Evolutionary conservation across 768 basidiomycete genomes (phyloP), one percentile per base, ranked within the genome.

Genomic region (Tylopilus sp.): DNA sequence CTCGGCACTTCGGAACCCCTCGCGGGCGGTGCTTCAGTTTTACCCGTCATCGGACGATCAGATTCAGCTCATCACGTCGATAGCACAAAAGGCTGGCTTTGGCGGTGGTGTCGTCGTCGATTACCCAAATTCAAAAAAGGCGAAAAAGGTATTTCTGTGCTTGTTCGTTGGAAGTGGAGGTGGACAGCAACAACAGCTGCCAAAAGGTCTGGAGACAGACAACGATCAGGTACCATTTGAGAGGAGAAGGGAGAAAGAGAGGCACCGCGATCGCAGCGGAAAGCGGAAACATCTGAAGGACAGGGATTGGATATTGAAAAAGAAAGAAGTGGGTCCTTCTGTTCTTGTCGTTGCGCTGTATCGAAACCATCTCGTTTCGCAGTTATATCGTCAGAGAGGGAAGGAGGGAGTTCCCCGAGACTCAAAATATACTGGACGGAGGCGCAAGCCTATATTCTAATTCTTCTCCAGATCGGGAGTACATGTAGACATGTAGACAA

Each of bases 11-110:
- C 79, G 85, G 44, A 91, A 90, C 65, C 91, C 91, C 11, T 86
- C 91, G 0, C 81, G 93, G 28, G 93, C 89, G 3, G 77, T 94
- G 20, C 78, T 94, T 55, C 94, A 97, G 66, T 98, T 99, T 69
- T 99, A 99, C 68, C 97, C 97, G 8, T 87, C 91, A 1, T 91
- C 90, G 6, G 97, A 99, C 70, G 94, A 98, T 64, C 97, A 99
- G 71, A 86, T 98, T 61, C 90, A 91, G 59, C 80, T 99, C 49
- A 94, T 98, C 61, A 95, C 95, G 7, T 85, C 86, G 2, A 86
- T 85, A 57, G 97, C 97, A 3, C 92, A 93, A 63, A 87, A 84
- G 60, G 93, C 95, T 7, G 97, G 97, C 2, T 99, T 99, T 67
- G 93, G 94, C 4, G 97, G 97, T 47, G 97, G 97, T 53, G 71